Base-by-base conservation (phyloP, 2,329 filamentous ascomycete species). In the Fusarium redolens region DNA sequence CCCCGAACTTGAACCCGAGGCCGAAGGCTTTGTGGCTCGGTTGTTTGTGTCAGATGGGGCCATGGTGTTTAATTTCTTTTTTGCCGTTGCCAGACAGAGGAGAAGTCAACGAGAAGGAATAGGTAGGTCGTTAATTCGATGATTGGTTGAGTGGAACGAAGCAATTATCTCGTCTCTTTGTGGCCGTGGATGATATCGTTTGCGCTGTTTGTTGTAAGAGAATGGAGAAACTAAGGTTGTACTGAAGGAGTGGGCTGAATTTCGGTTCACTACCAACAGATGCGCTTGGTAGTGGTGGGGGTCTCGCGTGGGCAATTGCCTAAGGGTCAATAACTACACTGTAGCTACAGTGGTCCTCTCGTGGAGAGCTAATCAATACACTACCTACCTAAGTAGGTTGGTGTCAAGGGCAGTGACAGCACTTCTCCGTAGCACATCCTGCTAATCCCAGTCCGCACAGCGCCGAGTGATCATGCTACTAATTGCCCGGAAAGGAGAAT, bases 1-100 rank as follows among this genome's bases (percentile, higher is more conserved):
- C 71, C 71, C 74, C 59, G 65, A 68, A 45, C 59, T 61, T 37
- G 61, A 64, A 35, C 63, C 66, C 40, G 64, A 41, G 43, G 62
- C 64, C 61, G 38, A 22, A 45, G 62, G 61, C 61, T 73, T 55
- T 44, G 65, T 58, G 57, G 70, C 51, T 64, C 59, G 70, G 57
- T 63, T 58, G 50, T 69, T 63, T 43, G 65, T 56, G 25, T 71
- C 60, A 31, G 57, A 55, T 62, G 65, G 74, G 51, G 62, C 68
- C 70, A 71, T 68, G n/a, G 54, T 63, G 45, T 37, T 48, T 37
- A 35, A 37, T 37, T 30, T 57, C 38, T 45, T 44, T 41, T 38
- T 33, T n/a, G 37, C 43, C 44, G 25, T 52, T 45, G 50, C 55
- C 33, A 44, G 31, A 44, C 43, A 57, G 40, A 44, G 52, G 20